These are phyloP conservation scores for Suillus plorans DNA, from an alignment of 768 basidiomycete species.

Conservation along the genomic window DNA sequence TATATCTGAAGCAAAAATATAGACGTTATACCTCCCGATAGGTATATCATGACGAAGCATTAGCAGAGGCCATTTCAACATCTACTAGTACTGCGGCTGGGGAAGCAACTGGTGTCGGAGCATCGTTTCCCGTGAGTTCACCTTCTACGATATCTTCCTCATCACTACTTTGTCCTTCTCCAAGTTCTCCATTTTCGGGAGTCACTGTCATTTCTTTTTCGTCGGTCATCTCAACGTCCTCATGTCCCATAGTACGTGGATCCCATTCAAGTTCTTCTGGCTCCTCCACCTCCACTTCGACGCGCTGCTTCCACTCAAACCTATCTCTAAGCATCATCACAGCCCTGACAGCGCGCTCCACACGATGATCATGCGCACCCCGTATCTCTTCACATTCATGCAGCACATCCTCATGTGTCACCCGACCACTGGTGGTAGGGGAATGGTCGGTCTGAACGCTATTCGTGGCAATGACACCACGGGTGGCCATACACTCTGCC, in stretches of 20 bases:
- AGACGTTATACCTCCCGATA: constrained; percentile 6
- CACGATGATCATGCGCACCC: constrained; percentile 69
- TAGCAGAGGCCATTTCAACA: constrained; percentile 20
- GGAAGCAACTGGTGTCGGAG: constrained; percentile 21
- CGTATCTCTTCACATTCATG: constrained; percentile 66
- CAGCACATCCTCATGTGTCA: constrained; percentile 57
- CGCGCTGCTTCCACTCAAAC: constrained; percentile 82
- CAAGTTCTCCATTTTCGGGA: constrained; percentile 25
- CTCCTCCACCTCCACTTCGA: constrained; percentile 76
- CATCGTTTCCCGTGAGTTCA: constrained; percentile 32
- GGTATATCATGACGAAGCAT: constrained; percentile 6
- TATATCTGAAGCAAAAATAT: neutral
- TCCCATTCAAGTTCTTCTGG: constrained; percentile 78
- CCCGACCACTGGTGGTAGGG: constrained; percentile 25
- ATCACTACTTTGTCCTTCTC: constrained; percentile 35
- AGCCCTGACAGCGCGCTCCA: constrained; percentile 76
- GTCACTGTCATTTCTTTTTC: constrained; percentile 15
- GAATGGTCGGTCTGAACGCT: constrained; percentile 43
- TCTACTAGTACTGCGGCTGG: constrained; percentile 16
- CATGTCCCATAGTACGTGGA: constrained; percentile 39
- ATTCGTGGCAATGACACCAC: constrained; percentile 44
- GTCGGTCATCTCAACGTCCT: constrained; percentile 10
- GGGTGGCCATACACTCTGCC: constrained; percentile 62
- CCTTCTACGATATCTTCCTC: constrained; percentile 39
- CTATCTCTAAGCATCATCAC: constrained; percentile 76